phyloP scores from a whole-genome alignment of 2,329 filamentous ascomycete genomes.

The Fonsecaea multimorphosa region DNA sequence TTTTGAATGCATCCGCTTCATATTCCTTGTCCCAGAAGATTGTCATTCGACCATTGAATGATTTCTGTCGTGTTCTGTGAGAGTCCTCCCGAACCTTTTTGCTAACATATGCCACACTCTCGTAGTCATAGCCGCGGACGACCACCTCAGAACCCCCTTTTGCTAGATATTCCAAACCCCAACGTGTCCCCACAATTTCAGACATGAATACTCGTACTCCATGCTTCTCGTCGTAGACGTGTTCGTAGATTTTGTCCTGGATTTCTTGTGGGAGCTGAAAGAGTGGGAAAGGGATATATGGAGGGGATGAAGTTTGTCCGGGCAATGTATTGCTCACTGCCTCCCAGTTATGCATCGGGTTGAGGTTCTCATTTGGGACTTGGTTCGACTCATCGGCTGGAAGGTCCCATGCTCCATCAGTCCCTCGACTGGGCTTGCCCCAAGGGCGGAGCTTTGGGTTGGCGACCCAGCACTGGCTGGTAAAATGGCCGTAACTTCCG shows the following conservation, averaged over 20 bases:
- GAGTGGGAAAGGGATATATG: neutral
- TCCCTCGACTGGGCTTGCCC: neutral
- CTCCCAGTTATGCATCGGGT: neutral
- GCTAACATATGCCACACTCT: neutral
- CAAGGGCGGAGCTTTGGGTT: constrained; percentile 1
- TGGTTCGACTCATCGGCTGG: neutral
- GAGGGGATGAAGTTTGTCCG: neutral
- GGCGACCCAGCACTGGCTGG: constrained; percentile 12
- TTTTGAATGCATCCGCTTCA: neutral
- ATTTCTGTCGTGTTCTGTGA: neutral
- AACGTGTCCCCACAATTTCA: neutral
- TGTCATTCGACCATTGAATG: neutral
- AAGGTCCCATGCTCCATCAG: neutral
- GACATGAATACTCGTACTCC: neutral
- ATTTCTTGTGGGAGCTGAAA: neutral
- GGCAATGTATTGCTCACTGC: neutral
- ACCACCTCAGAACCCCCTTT: neutral
- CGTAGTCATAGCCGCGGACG: neutral
- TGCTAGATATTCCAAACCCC: neutral
- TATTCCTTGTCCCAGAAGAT: neutral
- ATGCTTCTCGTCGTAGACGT: neutral
- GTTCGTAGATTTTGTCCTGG: constrained; percentile 6
- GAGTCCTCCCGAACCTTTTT: constrained; percentile 8
- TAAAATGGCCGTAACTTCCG: constrained; percentile 12
- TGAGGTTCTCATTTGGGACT: neutral